Percentiles rank a stretch among this genome's conserved stretches.
phyloP scores from a whole-genome alignment of 441 rosid species.

The Populus hybrid region DNA sequence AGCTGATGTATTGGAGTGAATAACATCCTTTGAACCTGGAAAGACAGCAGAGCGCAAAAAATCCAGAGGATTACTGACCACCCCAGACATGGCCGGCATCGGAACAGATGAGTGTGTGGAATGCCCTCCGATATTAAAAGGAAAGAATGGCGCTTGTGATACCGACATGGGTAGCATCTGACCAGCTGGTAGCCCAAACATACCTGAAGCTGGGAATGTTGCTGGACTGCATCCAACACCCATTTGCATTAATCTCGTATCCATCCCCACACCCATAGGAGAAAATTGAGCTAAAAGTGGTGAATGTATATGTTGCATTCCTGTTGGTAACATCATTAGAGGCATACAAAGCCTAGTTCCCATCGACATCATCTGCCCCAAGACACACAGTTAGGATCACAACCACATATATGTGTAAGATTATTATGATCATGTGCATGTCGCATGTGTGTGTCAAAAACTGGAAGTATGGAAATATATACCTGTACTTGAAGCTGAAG shows the following conservation, averaged over 20 bases:
- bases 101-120: slow-evolving; percentile 16
- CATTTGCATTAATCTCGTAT: slow-evolving; percentile 32
- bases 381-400: not conserved
- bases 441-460: not conserved
- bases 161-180: slow-evolving; percentile 30
- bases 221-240: slow-evolving; percentile 24
- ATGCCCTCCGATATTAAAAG: slow-evolving; percentile 16
- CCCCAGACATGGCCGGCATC: slow-evolving; percentile 5
- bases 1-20: not conserved
- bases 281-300: slow-evolving; percentile 28
- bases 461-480: not conserved
- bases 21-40: not conserved
- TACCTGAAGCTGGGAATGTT: slow-evolving; percentile 26
- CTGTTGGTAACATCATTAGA: slow-evolving; percentile 37
- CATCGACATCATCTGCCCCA: slow-evolving; percentile 54
- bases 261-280: slow-evolving; percentile 34
- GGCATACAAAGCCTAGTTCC: slow-evolving; percentile 32
- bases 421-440: not conserved
- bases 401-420: not conserved
- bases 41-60: slow-evolving; percentile 10
- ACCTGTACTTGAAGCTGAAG: slow-evolving; percentile 86
- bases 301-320: slow-evolving; percentile 32
- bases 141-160: slow-evolving; percentile 23
- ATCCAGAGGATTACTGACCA: slow-evolving; percentile 15
- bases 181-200: slow-evolving; percentile 25